A percentile compares a stretch with the other conserved stretches of the same genome.
These are phyloP conservation scores for Pleurotus giganteus DNA, from an alignment of 768 basidiomycete species.

Conservation along the genomic window DNA sequence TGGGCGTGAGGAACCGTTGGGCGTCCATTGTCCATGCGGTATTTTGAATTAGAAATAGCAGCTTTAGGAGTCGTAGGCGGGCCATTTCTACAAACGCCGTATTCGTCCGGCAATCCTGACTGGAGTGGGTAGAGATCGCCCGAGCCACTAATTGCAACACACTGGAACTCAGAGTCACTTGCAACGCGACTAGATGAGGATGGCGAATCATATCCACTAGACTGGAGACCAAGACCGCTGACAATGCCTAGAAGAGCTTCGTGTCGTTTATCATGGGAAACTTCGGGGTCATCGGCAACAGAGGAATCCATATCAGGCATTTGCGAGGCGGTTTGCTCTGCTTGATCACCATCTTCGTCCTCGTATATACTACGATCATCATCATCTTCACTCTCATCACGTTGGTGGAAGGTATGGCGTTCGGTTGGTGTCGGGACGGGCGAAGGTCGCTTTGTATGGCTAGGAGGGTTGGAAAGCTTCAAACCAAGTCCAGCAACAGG, in stretches of 20 bases:
- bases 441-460: slow-evolving; percentile 3
- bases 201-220: slow-evolving; percentile 1
- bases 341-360: neutral
- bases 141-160: slow-evolving; percentile 34
- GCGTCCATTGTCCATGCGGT: neutral
- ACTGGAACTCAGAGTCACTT: slow-evolving; percentile 16
- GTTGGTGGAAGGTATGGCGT: too few species aligned
- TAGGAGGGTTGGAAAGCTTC: neutral
- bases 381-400: neutral
- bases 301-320: too few species aligned
- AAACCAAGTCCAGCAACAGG: slow-evolving; percentile 4
- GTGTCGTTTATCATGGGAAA: slow-evolving; percentile 18
- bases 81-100: neutral
- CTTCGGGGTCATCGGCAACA: slow-evolving; percentile 9
- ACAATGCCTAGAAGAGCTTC: slow-evolving; percentile 23
- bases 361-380: slow-evolving; percentile 1
- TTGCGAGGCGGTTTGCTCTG: neutral
- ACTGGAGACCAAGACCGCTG: slow-evolving; percentile 17
- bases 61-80: neutral
- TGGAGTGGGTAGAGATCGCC: slow-evolving; percentile 12
- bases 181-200: neutral
- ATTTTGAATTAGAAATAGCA: neutral
- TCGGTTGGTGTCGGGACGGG: slow-evolving; percentile 13
- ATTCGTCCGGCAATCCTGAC: neutral
- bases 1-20: neutral